These are phyloP conservation scores for Apiotrichum laibachii DNA, from an alignment of 1,284 basidiomycete genomes.

Conservation along the genomic window DNA sequence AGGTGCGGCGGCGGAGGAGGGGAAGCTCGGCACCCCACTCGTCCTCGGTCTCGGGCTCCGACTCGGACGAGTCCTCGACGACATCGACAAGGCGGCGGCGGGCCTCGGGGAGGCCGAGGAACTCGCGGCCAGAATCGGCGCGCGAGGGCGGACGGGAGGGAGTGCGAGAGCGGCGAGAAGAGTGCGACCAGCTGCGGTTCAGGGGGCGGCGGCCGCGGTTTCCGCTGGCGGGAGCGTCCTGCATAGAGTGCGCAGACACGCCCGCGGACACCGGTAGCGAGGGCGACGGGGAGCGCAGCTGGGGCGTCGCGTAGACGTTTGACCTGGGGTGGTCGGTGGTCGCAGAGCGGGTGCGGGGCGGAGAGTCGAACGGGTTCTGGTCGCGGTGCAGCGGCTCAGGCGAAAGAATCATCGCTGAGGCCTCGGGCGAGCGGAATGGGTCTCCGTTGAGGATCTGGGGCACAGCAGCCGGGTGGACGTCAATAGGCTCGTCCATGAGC, in stretches of 20 bases:
- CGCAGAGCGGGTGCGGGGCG: neutral
- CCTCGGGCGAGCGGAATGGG: neutral
- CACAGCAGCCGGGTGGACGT: neutral
- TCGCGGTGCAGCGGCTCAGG: neutral
- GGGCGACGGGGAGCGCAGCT: conserved; percentile 24
- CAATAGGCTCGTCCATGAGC: neutral
- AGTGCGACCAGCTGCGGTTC: conserved; percentile 19
- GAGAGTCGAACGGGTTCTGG: conserved; percentile 11
- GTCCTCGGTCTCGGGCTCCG: conserved; percentile 46
- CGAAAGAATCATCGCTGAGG: neutral
- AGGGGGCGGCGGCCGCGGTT: conserved; percentile 24
- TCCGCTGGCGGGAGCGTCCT: neutral
- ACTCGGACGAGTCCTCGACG: conserved; percentile 38
- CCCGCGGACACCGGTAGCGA: conserved; percentile 38
- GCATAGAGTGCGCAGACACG: neutral
- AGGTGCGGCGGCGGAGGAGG: conserved; percentile 10
- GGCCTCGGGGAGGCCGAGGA: conserved; percentile 50
- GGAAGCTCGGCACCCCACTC: conserved; percentile 45
- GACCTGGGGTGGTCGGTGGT: neutral
- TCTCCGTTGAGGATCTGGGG: neutral
- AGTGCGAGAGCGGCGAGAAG: conserved; percentile 7
- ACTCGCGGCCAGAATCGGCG: conserved; percentile 46
- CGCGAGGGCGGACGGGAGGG: conserved; percentile 14
- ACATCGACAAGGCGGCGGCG: conserved; percentile 25
- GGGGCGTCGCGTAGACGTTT: conserved; percentile 16